Evolutionary conservation across 495 filamentous ascomycete species (phyloP).

Genomic region (Talaromyces liani): DNA sequence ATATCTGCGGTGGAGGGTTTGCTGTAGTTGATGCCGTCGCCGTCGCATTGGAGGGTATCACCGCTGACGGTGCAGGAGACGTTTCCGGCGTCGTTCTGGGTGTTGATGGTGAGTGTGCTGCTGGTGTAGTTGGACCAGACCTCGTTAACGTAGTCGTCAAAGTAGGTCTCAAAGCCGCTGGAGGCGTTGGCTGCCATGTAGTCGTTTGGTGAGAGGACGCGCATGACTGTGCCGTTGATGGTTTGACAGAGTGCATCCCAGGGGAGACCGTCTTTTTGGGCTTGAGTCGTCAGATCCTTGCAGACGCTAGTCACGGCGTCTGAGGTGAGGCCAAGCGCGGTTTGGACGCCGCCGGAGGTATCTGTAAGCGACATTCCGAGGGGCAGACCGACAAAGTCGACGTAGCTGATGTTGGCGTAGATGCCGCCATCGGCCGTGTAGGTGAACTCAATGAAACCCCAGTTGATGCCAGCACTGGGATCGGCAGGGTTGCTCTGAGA

Average conservation of each 20-base stretch:
- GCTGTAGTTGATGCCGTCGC: conserved; percentile 31
- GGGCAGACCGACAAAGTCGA: conserved; percentile 39
- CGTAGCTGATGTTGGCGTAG: conserved; percentile 39
- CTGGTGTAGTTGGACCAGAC: conserved; percentile 31
- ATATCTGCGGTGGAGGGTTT: conserved; percentile 32
- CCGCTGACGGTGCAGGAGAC: conserved; percentile 28
- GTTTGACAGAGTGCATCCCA: conserved; percentile 32
- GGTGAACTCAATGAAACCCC: conserved; percentile 41
- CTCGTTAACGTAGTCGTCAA: conserved; percentile 28
- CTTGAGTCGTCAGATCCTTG: conserved; percentile 24
- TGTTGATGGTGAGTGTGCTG: conserved; percentile 30
- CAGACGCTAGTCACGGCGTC: conserved; percentile 27
- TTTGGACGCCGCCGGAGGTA: conserved; percentile 24
- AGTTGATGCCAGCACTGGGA: conserved; percentile 31
- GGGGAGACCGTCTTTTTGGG: conserved; percentile 21
- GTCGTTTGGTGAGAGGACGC: conserved; percentile 30
- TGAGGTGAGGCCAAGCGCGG: conserved; percentile 23
- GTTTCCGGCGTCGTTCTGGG: conserved; percentile 25
- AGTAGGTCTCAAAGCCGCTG: conserved; percentile 25
- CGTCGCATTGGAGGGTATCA: conserved; percentile 22
- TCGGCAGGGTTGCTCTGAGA: conserved; percentile 33
- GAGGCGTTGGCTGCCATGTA: conserved; percentile 19
- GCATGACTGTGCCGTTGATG: conserved; percentile 23
- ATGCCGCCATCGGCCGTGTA: conserved; percentile 26
- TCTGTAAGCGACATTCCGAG: conserved; percentile 30